Conservation (phyloP, 2,329 filamentous ascomycete genomes). For the Ophiostoma ulmi region DNA sequence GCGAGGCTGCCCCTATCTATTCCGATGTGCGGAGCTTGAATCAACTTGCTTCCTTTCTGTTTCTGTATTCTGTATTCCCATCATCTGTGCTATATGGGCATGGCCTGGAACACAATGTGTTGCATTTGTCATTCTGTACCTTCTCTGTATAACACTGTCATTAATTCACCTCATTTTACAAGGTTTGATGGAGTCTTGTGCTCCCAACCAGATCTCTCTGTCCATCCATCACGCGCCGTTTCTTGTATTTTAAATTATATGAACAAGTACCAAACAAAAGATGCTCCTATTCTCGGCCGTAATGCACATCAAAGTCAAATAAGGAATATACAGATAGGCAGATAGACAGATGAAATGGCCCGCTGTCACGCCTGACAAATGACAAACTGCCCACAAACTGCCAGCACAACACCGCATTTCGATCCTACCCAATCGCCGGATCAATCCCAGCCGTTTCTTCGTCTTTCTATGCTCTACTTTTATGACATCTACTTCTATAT, state of each 20-base stretch:
- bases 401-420: slow-evolving; percentile 12
- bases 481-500: neutral
- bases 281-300: slow-evolving; percentile 3
- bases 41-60: neutral
- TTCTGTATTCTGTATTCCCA: neutral
- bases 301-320: neutral
- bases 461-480: neutral
- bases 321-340: neutral
- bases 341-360: neutral
- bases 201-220: neutral
- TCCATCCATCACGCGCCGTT: neutral
- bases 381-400: slow-evolving; percentile 13
- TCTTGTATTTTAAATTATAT: neutral
- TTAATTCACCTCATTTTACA: neutral
- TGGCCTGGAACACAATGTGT: too few relatives aligned
- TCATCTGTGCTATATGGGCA: too few relatives aligned
- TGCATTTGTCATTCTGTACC: neutral
- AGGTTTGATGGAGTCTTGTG: neutral
- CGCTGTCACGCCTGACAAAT: neutral
- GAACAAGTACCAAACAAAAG: neutral
- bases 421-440: neutral
- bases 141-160: neutral
- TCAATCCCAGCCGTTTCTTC: neutral
- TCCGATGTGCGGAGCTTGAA: neutral
- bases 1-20: neutral